Percentiles rank a stretch among this genome's conserved stretches.
phyloP scores from a whole-genome alignment of 495 filamentous ascomycete species.

The Parmelia sp. region DNA sequence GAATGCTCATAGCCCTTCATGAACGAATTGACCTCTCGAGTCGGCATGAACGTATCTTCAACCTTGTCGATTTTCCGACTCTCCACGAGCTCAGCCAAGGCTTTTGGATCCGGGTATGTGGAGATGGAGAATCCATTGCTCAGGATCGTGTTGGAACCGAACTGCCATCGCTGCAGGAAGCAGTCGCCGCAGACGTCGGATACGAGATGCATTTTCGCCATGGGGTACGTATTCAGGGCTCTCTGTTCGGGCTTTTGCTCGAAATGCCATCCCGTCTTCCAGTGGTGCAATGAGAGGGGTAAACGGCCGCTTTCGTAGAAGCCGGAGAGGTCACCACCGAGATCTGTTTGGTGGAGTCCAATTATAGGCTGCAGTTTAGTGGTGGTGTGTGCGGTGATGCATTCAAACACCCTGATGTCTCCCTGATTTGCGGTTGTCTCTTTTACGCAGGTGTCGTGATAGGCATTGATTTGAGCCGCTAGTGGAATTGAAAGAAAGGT shows the following conservation, averaged over 20 bases:
- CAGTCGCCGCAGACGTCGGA: conserved; percentile 52
- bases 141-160: conserved; percentile 50
- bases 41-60: conserved; percentile 44
- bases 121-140: conserved; percentile 52
- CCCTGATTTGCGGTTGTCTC: not conserved
- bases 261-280: conserved; percentile 49
- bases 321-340: conserved; percentile 44
- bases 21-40: conserved; percentile 12
- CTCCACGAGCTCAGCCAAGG: conserved; percentile 22
- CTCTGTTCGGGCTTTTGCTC: conserved; percentile 49
- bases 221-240: conserved; percentile 32
- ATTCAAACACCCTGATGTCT: conserved; percentile 34
- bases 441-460: conserved; percentile 37
- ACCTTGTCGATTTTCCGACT: conserved; percentile 30
- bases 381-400: conserved; percentile 46
- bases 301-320: conserved; percentile 51
- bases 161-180: conserved; percentile 52
- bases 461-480: conserved; percentile 34
- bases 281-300: conserved; percentile 54
- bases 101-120: conserved; percentile 41
- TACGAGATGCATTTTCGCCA: conserved; percentile 44
- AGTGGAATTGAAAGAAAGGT: conserved; percentile 52
- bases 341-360: conserved; percentile 48
- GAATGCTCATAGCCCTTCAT: conserved; percentile 19
- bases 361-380: conserved; percentile 46